Conservation (phyloP, 1,284 basidiomycete genomes). For the Ustilago hordei region DNA sequence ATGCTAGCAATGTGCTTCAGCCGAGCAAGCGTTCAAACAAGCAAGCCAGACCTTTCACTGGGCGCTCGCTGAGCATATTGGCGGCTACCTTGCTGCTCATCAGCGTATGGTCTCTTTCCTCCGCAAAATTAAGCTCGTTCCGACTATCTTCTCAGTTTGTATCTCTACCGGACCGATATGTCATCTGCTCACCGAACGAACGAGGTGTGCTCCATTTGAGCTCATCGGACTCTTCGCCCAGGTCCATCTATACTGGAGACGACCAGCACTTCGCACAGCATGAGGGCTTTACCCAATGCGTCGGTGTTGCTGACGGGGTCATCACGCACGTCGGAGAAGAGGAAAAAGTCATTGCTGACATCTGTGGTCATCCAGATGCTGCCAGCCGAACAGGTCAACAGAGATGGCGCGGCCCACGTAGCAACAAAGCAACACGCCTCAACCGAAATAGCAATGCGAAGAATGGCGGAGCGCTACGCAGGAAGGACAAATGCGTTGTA, state of each 20-base stretch:
- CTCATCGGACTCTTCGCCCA: background rate
- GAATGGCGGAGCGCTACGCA: slow-evolving; percentile 10
- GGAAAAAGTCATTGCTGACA: slow-evolving; percentile 9
- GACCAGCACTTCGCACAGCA: slow-evolving; percentile 23
- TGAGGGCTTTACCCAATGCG: slow-evolving; percentile 36
- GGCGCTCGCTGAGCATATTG: background rate
- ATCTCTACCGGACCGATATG: slow-evolving; percentile 22
- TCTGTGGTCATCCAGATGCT: slow-evolving; percentile 10
- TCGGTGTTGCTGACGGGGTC: slow-evolving; percentile 22
- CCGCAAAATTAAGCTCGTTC: background rate
- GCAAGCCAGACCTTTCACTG: background rate
- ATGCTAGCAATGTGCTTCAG: slow-evolving; percentile 19
- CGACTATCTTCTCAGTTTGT: slow-evolving; percentile 9
- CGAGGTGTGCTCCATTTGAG: slow-evolving; percentile 21
- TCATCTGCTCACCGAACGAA: slow-evolving; percentile 31
- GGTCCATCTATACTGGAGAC: slow-evolving; percentile 44
- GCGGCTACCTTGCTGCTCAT: slow-evolving; percentile 16
- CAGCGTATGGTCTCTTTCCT: slow-evolving; percentile 15
- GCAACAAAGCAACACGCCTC: slow-evolving; percentile 42
- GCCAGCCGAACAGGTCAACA: background rate
- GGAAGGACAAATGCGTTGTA: slow-evolving; percentile 19
- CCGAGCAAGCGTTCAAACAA: background rate
- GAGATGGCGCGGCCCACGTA: slow-evolving; percentile 22
- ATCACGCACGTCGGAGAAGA: slow-evolving; percentile 28
- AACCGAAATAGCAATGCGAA: slow-evolving; percentile 1